These are phyloP conservation scores for Pugionium cornutum DNA, from an alignment of 345 rosid species.

Conservation along the genomic window DNA sequence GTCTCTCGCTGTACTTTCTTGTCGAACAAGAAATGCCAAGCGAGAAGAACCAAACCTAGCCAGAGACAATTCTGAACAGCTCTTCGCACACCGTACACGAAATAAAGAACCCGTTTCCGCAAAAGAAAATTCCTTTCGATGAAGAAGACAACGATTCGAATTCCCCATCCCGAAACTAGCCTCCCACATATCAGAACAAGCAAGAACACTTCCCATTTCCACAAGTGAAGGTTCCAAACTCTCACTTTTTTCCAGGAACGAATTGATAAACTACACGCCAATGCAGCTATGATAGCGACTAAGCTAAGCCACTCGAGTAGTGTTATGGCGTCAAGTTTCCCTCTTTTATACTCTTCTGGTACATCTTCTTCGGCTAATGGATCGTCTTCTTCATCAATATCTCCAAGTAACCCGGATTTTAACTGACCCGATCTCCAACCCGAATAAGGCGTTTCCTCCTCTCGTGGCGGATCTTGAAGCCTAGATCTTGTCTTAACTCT, in stretches of 20 bases:
- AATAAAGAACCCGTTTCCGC: constrained; percentile 72
- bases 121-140: constrained; percentile 76
- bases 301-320: constrained; percentile 74
- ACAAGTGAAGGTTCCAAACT: constrained; percentile 57
- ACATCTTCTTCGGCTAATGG: constrained; percentile 64
- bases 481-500: constrained; percentile 67
- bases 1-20: constrained; percentile 50
- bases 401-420: constrained; percentile 52
- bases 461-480: constrained; percentile 66
- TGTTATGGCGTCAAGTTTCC: constrained; percentile 43
- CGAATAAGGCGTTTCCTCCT: constrained; percentile 46
- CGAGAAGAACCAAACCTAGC: constrained; percentile 66
- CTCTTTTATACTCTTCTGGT: constrained; percentile 60
- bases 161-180: constrained; percentile 80
- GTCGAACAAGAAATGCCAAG: constrained; percentile 77
- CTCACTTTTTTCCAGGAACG: constrained; percentile 33
- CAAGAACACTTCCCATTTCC: constrained; percentile 89
- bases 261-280: constrained; percentile 47
- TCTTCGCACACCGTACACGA: constrained; percentile 73
- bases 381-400: constrained; percentile 71
- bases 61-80: constrained; percentile 89
- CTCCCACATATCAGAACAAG: constrained; percentile 86
- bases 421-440: constrained; percentile 57
- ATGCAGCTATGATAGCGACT: constrained; percentile 46
- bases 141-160: constrained; percentile 48